These are phyloP conservation scores for Vigna nakashimae DNA, from an alignment of 306 rosid genomes.

Conservation along the genomic window DNA sequence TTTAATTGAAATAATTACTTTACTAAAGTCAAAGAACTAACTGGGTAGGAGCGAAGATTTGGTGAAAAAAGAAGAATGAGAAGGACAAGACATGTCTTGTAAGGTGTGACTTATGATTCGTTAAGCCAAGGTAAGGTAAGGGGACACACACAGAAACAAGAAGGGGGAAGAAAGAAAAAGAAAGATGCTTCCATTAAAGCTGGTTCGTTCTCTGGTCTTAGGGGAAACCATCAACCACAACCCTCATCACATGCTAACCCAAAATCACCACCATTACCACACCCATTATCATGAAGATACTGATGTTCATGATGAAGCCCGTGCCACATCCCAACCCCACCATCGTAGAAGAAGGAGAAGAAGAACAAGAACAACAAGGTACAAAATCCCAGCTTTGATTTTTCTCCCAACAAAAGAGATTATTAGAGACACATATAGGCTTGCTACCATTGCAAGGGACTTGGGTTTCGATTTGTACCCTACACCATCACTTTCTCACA, in stretches of 20 bases:
- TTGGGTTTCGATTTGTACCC: slow-evolving; percentile 70
- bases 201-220: slow-evolving; percentile 66
- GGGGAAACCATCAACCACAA: slow-evolving; percentile 62
- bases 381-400: slow-evolving; percentile 52
- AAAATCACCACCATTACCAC: not conserved
- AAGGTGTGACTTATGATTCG: slow-evolving; percentile 11
- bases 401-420: slow-evolving; percentile 70
- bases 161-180: not conserved
- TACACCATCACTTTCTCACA: slow-evolving; percentile 73
- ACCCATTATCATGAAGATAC: not conserved
- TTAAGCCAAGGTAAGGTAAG: not conserved
- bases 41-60: not conserved
- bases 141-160: not conserved
- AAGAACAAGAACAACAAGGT: slow-evolving; percentile 32
- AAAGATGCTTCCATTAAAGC: slow-evolving; percentile 73
- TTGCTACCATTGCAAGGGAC: slow-evolving; percentile 69
- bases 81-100: slow-evolving; percentile 37
- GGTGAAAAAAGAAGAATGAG: slow-evolving; percentile 33
- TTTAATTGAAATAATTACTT: not conserved
- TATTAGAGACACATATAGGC: slow-evolving; percentile 57
- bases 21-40: slow-evolving; percentile 5
- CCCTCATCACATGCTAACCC: slow-evolving; percentile 45
- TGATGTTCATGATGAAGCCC: slow-evolving; percentile 12
- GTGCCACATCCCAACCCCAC: slow-evolving; percentile 7
- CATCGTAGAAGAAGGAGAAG: slow-evolving; percentile 21